Evolutionary conservation across 148 eudicot genomes (phyloP).

Genomic region (Amaranthus hypochondriacus): DNA sequence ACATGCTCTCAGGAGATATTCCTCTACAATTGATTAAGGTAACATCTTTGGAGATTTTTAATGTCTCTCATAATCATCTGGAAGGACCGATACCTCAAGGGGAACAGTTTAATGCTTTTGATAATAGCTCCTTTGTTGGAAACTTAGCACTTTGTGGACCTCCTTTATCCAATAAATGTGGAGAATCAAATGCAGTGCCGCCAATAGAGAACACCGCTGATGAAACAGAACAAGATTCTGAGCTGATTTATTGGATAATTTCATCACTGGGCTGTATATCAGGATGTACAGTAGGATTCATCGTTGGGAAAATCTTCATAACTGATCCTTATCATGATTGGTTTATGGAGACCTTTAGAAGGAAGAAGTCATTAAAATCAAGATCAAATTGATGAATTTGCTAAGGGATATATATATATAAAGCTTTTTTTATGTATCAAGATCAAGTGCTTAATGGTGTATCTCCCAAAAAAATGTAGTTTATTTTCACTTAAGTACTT

Average conservation of each 20-base stretch:
- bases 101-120: slow-evolving; percentile 27
- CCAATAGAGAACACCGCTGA: not conserved
- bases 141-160: slow-evolving; percentile 32
- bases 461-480: too few relatives aligned
- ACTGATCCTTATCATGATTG: slow-evolving; percentile 15
- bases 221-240: slow-evolving; percentile 8
- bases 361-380: not conserved
- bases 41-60: slow-evolving; percentile 20
- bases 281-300: slow-evolving; percentile 25
- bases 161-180: slow-evolving; percentile 23
- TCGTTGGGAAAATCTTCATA: slow-evolving; percentile 17
- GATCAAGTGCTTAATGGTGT: too few relatives aligned
- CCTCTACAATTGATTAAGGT: slow-evolving; percentile 22
- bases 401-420: too few relatives aligned
- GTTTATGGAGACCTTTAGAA: slow-evolving; percentile 18
- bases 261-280: slow-evolving; percentile 23
- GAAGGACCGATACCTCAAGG: slow-evolving; percentile 30
- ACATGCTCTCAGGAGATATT: slow-evolving; percentile 31
- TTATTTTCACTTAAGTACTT: too few relatives aligned
- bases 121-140: slow-evolving; percentile 23
- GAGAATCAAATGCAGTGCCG: not conserved
- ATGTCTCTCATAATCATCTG: slow-evolving; percentile 33
- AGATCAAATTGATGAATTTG: too few relatives aligned
- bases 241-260: slow-evolving; percentile 27
- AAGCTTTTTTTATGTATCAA: too few relatives aligned